Base-by-base conservation (phyloP, 306 rosid genomes). In the Hylodesmum podocarpum region DNA sequence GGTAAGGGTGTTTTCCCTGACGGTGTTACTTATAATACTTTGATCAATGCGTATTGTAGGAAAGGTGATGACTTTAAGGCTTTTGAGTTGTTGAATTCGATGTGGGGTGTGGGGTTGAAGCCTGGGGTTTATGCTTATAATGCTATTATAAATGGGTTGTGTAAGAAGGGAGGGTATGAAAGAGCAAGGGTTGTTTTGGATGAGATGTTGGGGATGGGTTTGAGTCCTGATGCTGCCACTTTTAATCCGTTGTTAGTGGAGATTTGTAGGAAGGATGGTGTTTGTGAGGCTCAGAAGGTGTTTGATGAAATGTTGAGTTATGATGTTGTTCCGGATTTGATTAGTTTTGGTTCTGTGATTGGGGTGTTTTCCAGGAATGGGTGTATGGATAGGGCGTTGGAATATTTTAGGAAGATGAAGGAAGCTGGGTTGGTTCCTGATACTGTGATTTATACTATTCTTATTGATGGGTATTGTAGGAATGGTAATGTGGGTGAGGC, bases 371-470 rank as follows among this genome's bases (percentile, higher is more conserved):
- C 92, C 1, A 86, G 91, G 89, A 90, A 83, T 50, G 91, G 97
- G 3, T 29, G 72, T 47, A 81, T 85, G 73, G 91, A 83, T 55
- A 81, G 43, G 39, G 97, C 97, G 0, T 70, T 92, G 65, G 84
- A 12, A 10, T 75, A 87, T 89, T 90, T 92, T 78, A 70, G n/a
- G 78, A 77, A 77, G 64, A 84, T 95, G 95, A 89, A 78, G 81
- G 79, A 15, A 62, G 57, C 79, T 58, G 95, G 97, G 27, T 84
- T 89, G 85, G 85, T 86, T 85, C 93, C 93, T 16, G 97, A 95
- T 87, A 90, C 87, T 59, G 91, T 95, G 73, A 87, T 92, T 33
- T 92, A 89, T 82, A 89, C 97, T 13, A 92, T 95, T 81, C 93
- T 95, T 65, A 92, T 92, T 15, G 89, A 95, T 71, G 97, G 97